A percentile compares a stretch with the other conserved stretches of the same genome.
phyloP scores from a whole-genome alignment of 371 early-diverging fungal genomes.

The Mucor sp. region DNA sequence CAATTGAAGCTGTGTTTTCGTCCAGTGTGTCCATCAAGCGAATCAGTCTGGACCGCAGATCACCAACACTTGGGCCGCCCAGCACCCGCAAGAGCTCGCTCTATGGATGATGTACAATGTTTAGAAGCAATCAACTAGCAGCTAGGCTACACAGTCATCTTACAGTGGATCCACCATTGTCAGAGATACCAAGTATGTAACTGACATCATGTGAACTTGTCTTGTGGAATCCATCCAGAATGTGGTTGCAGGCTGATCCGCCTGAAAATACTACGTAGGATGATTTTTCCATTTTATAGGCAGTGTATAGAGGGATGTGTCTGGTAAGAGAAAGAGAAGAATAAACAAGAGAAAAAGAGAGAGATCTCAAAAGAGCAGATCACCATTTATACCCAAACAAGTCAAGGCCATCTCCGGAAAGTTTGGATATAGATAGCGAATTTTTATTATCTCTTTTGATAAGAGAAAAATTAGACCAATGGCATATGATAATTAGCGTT shows the following conservation, averaged over 20 bases:
- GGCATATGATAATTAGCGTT: slow-evolving; percentile 2
- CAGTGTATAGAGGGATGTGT: background rate
- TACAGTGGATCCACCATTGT: slow-evolving; percentile 73
- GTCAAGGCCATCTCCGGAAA: slow-evolving; percentile 20
- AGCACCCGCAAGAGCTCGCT: slow-evolving; percentile 68
- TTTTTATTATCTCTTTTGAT: slow-evolving; percentile 18
- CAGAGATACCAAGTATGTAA: slow-evolving; percentile 74
- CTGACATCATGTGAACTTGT: slow-evolving; percentile 60
- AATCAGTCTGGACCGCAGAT: slow-evolving; percentile 65
- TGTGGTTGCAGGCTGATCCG: slow-evolving; percentile 72
- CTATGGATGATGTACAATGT: slow-evolving; percentile 9
- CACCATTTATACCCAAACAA: slow-evolving; percentile 3
- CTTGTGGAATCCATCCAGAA: slow-evolving; percentile 56
- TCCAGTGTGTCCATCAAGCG: slow-evolving; percentile 58
- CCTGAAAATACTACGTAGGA: slow-evolving; percentile 67
- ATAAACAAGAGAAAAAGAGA: background rate
- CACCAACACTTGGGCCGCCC: slow-evolving; percentile 76
- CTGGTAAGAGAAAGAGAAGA: background rate
- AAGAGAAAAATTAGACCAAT: slow-evolving; percentile 8
- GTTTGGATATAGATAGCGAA: slow-evolving; percentile 15
- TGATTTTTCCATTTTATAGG: background rate
- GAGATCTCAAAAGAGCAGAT: background rate
- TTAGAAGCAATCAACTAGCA: background rate
- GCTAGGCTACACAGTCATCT: slow-evolving; percentile 1
- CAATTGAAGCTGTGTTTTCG: slow-evolving; percentile 23